phyloP scores from a whole-genome alignment of 208 protist species.

The Crithidia mellificae region DNA sequence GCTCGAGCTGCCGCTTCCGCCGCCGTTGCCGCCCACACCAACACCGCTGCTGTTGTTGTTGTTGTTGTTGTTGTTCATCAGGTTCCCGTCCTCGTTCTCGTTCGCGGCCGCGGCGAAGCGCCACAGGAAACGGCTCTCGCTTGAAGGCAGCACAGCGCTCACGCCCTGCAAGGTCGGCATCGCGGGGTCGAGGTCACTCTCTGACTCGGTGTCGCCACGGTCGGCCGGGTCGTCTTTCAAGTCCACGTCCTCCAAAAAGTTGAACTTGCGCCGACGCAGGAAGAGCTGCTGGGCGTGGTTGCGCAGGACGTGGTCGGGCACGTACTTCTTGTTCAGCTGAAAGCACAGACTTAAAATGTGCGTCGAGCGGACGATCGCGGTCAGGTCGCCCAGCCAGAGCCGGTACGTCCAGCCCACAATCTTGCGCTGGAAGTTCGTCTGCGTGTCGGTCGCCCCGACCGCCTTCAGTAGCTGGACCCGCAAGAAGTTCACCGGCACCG shows the following conservation, averaged over 20 bases:
- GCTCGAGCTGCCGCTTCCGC: no score
- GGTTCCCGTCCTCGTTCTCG: conserved; percentile 1
- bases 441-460: conserved; percentile 37
- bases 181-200: conserved; percentile 24
- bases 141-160: not conserved
- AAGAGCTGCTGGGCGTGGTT: conserved; percentile 62
- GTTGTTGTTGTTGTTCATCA: no score
- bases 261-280: conserved; percentile 26
- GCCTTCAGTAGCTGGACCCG: conserved; percentile 59
- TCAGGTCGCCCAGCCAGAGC: conserved; percentile 77
- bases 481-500: conserved; percentile 66
- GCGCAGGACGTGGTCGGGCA: conserved; percentile 77
- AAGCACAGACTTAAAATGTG: conserved; percentile 78
- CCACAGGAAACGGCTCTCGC: conserved; percentile 29
- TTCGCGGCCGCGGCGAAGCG: conserved; percentile 1
- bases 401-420: conserved; percentile 43
- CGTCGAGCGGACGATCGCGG: conserved; percentile 55
- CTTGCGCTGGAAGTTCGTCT: conserved; percentile 28
- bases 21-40: no score
- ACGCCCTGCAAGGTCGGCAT: conserved; percentile 11
- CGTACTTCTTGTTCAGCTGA: conserved; percentile 85
- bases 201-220: conserved; percentile 30
- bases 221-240: conserved; percentile 15
- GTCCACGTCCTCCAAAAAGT: conserved; percentile 31
- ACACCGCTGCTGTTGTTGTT: not conserved